Percentiles rank a stretch among this genome's conserved stretches.
These are phyloP conservation scores for Yamadazyma oceani DNA, from an alignment of 1,139 yeast species.

Conservation along the genomic window DNA sequence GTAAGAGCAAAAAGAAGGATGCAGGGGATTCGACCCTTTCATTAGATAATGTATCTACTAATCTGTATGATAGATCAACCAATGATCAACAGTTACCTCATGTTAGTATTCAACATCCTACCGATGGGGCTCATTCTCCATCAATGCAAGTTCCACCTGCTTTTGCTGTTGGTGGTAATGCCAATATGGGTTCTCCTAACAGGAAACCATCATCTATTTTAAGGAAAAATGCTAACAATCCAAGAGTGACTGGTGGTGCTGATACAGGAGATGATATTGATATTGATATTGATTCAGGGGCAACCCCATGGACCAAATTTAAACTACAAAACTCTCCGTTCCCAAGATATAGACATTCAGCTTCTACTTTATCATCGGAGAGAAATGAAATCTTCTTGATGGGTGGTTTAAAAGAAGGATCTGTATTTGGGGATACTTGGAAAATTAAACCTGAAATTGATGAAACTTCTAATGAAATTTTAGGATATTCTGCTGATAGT, in stretches of 20 bases:
- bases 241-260: background rate
- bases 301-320: conserved; percentile 76
- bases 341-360: conserved; percentile 93
- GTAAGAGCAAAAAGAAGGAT: conserved; percentile 15
- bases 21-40: conserved; percentile 10
- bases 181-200: no score
- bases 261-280: background rate
- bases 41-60: conserved; percentile 14
- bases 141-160: background rate
- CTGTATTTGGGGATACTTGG: conserved; percentile 97
- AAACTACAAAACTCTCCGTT: conserved; percentile 79
- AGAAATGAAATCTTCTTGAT: conserved; percentile 82
- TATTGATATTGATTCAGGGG: conserved; percentile 10
- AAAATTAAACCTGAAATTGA: conserved; percentile 49
- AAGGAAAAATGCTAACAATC: conserved; percentile 1
- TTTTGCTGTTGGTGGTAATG: background rate
- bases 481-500: conserved; percentile 54
- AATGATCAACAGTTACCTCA: background rate
- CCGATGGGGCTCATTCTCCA: background rate
- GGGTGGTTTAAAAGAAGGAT: conserved; percentile 94
- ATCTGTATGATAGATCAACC: conserved; percentile 6
- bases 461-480: conserved; percentile 21
- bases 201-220: conserved; percentile 4
- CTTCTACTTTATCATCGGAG: conserved; percentile 72
- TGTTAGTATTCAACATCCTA: conserved; percentile 1